These are phyloP conservation scores for Myriosclerotinia duriaeana DNA, from an alignment of 2,329 filamentous ascomycete genomes.

Conservation along the genomic window DNA sequence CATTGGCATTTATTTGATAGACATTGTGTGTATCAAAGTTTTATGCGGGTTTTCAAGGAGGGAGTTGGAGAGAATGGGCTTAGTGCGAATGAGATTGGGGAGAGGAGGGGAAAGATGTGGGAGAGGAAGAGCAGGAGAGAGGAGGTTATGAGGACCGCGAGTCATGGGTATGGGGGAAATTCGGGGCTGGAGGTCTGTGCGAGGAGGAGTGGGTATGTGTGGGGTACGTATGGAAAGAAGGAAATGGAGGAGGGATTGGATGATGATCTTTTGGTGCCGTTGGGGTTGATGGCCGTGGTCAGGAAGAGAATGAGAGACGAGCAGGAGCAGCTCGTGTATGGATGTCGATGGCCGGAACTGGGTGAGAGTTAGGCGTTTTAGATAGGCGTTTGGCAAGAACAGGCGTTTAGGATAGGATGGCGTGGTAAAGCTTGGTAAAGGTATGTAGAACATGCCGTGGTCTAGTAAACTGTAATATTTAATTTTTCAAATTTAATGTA, in stretches of 20 bases:
- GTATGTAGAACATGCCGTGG: not conserved
- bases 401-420: not conserved
- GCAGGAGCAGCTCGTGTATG: not conserved
- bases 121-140: not conserved
- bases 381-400: not conserved
- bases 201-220: not conserved
- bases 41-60: not conserved
- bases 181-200: not conserved
- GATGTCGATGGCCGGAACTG: not conserved
- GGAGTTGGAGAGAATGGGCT: not conserved
- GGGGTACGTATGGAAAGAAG: not conserved
- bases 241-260: not conserved
- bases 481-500: no score
- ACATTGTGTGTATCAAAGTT: constrained; percentile 15
- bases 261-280: constrained; percentile 10
- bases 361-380: not conserved
- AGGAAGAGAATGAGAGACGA: constrained; percentile 7
- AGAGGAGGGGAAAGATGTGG: not conserved
- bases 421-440: no score
- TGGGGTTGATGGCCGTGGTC: constrained; percentile 18
- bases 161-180: not conserved
- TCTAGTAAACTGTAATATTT: no score
- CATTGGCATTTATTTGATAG: not conserved
- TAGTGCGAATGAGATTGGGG: not conserved
- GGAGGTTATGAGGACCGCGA: not conserved